Evolutionary conservation across 2,329 filamentous ascomycete species (phyloP).

Genomic region (Penicillium sp.): DNA sequence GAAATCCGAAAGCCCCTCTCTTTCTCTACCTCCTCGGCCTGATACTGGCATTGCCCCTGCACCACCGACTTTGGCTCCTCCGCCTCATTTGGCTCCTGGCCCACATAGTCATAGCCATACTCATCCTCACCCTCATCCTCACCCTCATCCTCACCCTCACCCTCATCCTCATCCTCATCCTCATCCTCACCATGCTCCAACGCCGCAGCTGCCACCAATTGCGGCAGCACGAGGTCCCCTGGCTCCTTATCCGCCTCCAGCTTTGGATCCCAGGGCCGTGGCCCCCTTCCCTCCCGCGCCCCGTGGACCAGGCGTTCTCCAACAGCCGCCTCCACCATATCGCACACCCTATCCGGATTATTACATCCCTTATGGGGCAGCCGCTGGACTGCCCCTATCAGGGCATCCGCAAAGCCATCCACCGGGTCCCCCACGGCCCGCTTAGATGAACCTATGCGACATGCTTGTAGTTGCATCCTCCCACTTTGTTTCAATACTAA

Average conservation of each 20-base stretch:
- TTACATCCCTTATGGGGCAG: slow-evolving; percentile 27
- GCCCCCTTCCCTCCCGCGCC: slow-evolving; percentile 26
- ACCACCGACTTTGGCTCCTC: slow-evolving; percentile 20
- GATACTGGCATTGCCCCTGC: slow-evolving; percentile 29
- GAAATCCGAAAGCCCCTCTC: slow-evolving; percentile 27
- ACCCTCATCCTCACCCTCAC: not conserved
- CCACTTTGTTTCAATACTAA: slow-evolving; percentile 7
- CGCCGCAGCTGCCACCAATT: slow-evolving; percentile 27
- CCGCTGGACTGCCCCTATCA: slow-evolving; percentile 24
- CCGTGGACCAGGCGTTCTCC: slow-evolving; percentile 24
- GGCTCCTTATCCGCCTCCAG: slow-evolving; percentile 32
- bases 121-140: not conserved
- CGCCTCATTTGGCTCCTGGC: slow-evolving; percentile 23
- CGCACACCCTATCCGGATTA: slow-evolving; percentile 32
- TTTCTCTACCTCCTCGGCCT: slow-evolving; percentile 24
- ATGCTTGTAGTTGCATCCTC: slow-evolving; percentile 2
- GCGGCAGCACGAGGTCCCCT: slow-evolving; percentile 26
- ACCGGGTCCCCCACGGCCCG: not conserved
- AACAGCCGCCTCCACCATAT: slow-evolving; percentile 29
- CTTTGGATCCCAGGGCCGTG: slow-evolving; percentile 33
- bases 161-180: not conserved
- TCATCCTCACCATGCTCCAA: slow-evolving; percentile 15
- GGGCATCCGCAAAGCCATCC: slow-evolving; percentile 14
- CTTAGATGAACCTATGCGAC: slow-evolving; percentile 12
- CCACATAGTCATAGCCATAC: slow-evolving; percentile 16